These are phyloP conservation scores for Leishmania turanica DNA, from an alignment of 208 protist species.

Conservation along the genomic window DNA sequence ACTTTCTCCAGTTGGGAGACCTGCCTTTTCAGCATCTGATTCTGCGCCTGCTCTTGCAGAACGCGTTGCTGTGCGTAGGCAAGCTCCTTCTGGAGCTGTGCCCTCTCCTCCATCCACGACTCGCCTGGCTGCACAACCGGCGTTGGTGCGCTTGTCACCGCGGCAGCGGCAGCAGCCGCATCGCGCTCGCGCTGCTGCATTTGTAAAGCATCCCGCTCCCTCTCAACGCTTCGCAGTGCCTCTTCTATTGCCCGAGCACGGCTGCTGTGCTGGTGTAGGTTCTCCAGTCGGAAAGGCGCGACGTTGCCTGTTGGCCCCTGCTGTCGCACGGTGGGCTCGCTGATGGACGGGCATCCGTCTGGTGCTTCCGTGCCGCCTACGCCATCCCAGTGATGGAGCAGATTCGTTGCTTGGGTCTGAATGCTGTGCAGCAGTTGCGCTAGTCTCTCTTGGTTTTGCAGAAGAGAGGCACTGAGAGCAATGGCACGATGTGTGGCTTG, in stretches of 20 bases:
- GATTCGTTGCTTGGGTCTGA: constrained; percentile 23
- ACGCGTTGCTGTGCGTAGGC: constrained; percentile 37
- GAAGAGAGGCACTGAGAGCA: constrained; percentile 23
- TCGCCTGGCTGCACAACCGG: constrained; percentile 11
- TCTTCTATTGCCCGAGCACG: constrained; percentile 25
- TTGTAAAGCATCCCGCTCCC: constrained; percentile 44
- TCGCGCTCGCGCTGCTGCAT: constrained; percentile 27
- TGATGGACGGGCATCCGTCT: not conserved
- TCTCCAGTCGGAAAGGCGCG: constrained; percentile 29
- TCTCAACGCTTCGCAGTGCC: constrained; percentile 33
- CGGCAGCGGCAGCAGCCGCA: not conserved
- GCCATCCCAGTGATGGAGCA: constrained; percentile 5
- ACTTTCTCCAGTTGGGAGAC: constrained; percentile 39
- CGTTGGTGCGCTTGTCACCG: not conserved
- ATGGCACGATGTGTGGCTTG: constrained; percentile 23
- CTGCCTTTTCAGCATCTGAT: constrained; percentile 26
- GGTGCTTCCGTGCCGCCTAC: not conserved
- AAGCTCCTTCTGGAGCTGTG: constrained; percentile 44
- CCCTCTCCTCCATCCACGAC: constrained; percentile 37
- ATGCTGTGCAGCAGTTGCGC: constrained; percentile 27
- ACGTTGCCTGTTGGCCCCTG: not conserved
- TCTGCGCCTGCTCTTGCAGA: constrained; percentile 36
- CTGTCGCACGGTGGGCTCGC: not conserved
- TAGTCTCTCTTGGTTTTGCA: constrained; percentile 29
- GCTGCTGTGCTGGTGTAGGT: constrained; percentile 23